A percentile compares a stretch with the other conserved stretches of the same genome.
These are phyloP conservation scores for Daldinia caldariorum DNA, from an alignment of 495 filamentous ascomycete species.

Conservation along the genomic window DNA sequence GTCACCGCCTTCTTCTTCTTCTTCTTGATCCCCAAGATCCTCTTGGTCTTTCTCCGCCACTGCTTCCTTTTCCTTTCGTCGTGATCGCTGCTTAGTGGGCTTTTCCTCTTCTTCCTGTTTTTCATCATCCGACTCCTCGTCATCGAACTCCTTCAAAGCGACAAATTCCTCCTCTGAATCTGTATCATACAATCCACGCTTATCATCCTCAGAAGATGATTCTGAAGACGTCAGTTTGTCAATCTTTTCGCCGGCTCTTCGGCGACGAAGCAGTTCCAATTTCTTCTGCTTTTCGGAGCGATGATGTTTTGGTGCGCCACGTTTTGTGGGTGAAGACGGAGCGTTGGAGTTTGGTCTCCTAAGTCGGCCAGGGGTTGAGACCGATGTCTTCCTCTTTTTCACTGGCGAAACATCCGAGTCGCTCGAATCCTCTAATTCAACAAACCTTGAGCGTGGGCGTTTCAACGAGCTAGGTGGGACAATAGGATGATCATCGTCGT, in stretches of 20 bases:
- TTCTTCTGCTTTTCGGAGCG: constrained; percentile 48
- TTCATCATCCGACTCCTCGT: constrained; percentile 55
- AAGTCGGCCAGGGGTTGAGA: constrained; percentile 34
- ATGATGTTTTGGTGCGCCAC: constrained; percentile 28
- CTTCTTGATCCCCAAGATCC: constrained; percentile 39
- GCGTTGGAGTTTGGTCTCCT: constrained; percentile 19
- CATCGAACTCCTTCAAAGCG: constrained; percentile 57
- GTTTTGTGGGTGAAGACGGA: constrained; percentile 37
- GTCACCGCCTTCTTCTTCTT: constrained; percentile 53
- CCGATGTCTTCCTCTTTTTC: constrained; percentile 39
- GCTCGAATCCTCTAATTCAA: constrained; percentile 41
- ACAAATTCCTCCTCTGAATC: constrained; percentile 50
- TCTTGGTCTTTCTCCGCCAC: constrained; percentile 24
- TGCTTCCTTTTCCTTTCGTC: constrained; percentile 24
- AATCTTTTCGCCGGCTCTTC: constrained; percentile 66
- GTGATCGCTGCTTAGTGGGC: constrained; percentile 17
- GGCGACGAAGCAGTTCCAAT: constrained; percentile 65
- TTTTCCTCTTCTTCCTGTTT: constrained; percentile 33
- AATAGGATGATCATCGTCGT: constrained; percentile 44
- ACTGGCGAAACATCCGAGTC: constrained; percentile 29
- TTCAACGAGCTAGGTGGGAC: constrained; percentile 24
- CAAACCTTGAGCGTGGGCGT: constrained; percentile 5
- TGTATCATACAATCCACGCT: constrained; percentile 54
- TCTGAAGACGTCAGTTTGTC: constrained; percentile 52
- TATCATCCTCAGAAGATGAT: constrained; percentile 48